Evolutionary conservation across 768 basidiomycete genomes (phyloP), one percentile per base, ranked within the genome.

Genomic region (Amanita pseudoporphyria): DNA sequence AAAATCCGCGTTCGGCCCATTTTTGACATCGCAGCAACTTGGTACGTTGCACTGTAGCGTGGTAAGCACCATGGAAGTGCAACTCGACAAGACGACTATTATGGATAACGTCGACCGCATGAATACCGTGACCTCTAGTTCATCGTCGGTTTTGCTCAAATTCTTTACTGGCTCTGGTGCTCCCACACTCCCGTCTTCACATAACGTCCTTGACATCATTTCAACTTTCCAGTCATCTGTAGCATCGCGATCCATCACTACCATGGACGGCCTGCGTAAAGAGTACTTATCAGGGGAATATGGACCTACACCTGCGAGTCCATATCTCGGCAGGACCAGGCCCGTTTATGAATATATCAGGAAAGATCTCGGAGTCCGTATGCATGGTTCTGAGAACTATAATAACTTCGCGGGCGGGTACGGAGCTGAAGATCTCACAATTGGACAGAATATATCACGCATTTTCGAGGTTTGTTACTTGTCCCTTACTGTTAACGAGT

Each of bases 351-450:
- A 81, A 59, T 92, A 74, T 56, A 70, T 92, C 21, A 73, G 89
- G 24, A 61, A 74, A 26, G 72, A 67, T 18, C 68, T 91, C 16
- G 82, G 79, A 4, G 68, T 92, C 24, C 68, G 67, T 55, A 89
- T 88, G 84, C 81, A 88, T 49, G 87, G 87, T 5, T 60, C 66
- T n/a, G 84, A 86, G 56, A 91, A 91, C 60, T 62, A 77, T 37
- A 59, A 54, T 12, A 58, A 61, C 31, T 78, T 78, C 48, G 60
- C 54, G 1, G 67, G 70, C 44, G 73, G 69, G 1, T 60, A 74
- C 21, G 72, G 73, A 19, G 64, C 65, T 9, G 73, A 74, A 40
- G 72, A 86, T 33, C 70, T 64, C 5, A 83, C 82, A 0, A 67
- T 87, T 43, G 88, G 89, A 2, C 74, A 83, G 62, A 81, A 81